Percentiles rank a stretch among this genome's conserved stretches.
These are phyloP conservation scores for Daldinia childiae DNA, from an alignment of 495 filamentous ascomycete species.

Conservation along the genomic window DNA sequence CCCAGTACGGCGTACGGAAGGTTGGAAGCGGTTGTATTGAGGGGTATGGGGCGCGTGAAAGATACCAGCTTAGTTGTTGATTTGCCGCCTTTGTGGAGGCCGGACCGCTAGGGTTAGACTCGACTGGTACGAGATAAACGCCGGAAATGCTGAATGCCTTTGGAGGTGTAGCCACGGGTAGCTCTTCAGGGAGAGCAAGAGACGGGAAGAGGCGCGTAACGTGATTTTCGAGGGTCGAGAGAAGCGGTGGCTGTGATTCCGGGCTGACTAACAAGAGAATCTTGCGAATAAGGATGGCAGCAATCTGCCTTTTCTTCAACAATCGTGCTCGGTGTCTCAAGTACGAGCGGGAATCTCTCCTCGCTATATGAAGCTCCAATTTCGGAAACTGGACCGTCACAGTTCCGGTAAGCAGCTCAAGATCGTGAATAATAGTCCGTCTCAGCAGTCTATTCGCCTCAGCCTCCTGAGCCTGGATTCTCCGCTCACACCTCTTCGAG, in stretches of 20 bases:
- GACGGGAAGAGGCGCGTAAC: slow-evolving; percentile 52
- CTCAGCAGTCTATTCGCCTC: slow-evolving; percentile 47
- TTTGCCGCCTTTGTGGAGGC: slow-evolving; percentile 1
- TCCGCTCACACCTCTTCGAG: slow-evolving; percentile 50
- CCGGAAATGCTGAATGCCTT: slow-evolving; percentile 64
- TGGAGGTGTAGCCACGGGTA: slow-evolving; percentile 17
- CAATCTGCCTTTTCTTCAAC: slow-evolving; percentile 49
- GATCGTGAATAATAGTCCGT: slow-evolving; percentile 48
- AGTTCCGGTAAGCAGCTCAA: slow-evolving; percentile 55
- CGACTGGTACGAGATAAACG: slow-evolving; percentile 63
- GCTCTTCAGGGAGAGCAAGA: slow-evolving; percentile 28
- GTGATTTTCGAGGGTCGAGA: slow-evolving; percentile 47
- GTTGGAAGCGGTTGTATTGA: slow-evolving; percentile 38
- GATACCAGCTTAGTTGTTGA: slow-evolving; percentile 48
- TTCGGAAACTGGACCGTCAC: slow-evolving; percentile 53
- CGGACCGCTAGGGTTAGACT: neutral
- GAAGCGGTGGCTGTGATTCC: slow-evolving; percentile 43
- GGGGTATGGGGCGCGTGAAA: slow-evolving; percentile 52
- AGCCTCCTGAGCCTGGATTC: slow-evolving; percentile 46
- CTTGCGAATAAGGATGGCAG: slow-evolving; percentile 51
- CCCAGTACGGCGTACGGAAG: slow-evolving; percentile 23
- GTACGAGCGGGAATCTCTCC: slow-evolving; percentile 23
- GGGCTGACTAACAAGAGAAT: slow-evolving; percentile 54
- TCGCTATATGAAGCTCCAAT: slow-evolving; percentile 24
- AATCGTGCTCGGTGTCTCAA: slow-evolving; percentile 42